phyloP scores from a whole-genome alignment of 1,139 yeast genomes.

The Hemisphaericaspora xylofermentans region DNA sequence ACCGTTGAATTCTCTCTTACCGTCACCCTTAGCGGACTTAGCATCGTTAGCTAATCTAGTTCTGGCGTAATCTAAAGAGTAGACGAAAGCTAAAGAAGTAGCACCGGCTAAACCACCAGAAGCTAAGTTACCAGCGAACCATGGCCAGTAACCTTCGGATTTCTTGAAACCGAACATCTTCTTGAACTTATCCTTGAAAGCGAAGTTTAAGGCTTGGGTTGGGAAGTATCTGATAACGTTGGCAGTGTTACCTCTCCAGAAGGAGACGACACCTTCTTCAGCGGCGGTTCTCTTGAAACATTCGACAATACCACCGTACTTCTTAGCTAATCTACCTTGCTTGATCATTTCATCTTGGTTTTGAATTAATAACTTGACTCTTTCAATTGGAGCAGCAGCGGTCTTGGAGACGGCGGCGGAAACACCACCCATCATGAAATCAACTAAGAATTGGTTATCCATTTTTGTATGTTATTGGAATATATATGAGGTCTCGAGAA shows the following conservation, averaged over 20 bases:
- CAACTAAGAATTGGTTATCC: slow-evolving; percentile 34
- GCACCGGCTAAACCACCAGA: slow-evolving; percentile 60
- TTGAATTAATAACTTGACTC: slow-evolving; percentile 54
- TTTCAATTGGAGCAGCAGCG: slow-evolving; percentile 56
- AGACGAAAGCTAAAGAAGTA: slow-evolving; percentile 53
- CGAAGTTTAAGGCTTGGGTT: slow-evolving; percentile 55
- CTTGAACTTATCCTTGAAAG: slow-evolving; percentile 55
- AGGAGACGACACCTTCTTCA: slow-evolving; percentile 50
- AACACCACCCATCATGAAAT: slow-evolving; percentile 56
- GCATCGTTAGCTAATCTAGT: slow-evolving; percentile 58
- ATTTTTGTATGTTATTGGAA: slow-evolving; percentile 15
- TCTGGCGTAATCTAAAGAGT: slow-evolving; percentile 57
- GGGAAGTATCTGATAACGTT: slow-evolving; percentile 57
- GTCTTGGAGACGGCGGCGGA: slow-evolving; percentile 59
- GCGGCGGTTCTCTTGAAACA: slow-evolving; percentile 55
- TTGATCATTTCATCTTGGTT: slow-evolving; percentile 56
- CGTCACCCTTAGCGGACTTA: slow-evolving; percentile 47
- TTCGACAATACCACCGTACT: slow-evolving; percentile 51
- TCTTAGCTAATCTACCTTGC: slow-evolving; percentile 52
- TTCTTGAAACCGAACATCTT: slow-evolving; percentile 53
- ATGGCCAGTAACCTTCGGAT: slow-evolving; percentile 49
- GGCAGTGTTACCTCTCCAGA: slow-evolving; percentile 61
- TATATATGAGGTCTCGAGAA: slow-evolving; percentile 8
- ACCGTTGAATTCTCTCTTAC: slow-evolving; percentile 53
- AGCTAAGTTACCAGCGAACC: slow-evolving; percentile 58